These are phyloP conservation scores for Mortierella sp. DNA, from an alignment of 371 early-diverging fungal species.

Conservation along the genomic window DNA sequence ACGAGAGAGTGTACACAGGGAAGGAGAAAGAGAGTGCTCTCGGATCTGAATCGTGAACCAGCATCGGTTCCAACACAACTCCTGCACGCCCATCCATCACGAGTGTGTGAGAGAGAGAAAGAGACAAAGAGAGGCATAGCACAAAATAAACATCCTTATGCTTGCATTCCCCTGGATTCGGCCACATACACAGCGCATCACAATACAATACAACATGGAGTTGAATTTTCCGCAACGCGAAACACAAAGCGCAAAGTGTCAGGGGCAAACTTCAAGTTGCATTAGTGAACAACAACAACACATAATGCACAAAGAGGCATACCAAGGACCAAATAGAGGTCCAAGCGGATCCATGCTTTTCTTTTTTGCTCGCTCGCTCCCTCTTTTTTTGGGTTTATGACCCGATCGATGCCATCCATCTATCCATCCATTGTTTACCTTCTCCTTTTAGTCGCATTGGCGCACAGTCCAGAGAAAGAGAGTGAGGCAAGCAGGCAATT, in stretches of 20 bases:
- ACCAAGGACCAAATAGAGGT: background rate
- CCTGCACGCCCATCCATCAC: background rate
- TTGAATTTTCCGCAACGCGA: conserved; percentile 1
- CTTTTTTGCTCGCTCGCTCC: background rate
- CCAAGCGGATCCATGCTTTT: background rate
- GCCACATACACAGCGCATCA: background rate
- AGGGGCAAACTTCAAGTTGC: too few relatives aligned
- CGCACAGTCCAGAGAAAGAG: background rate
- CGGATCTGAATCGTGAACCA: background rate
- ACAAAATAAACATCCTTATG: background rate
- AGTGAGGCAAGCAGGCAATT: background rate
- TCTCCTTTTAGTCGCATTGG: background rate
- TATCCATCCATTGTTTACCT: background rate
- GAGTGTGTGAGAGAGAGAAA: background rate
- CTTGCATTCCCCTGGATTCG: background rate
- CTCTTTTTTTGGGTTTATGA: background rate
- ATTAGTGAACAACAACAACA: background rate
- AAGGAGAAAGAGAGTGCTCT: background rate
- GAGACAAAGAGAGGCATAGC: background rate
- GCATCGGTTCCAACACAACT: background rate
- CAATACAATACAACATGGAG: too few relatives aligned
- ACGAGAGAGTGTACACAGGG: background rate
- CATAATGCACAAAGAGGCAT: background rate
- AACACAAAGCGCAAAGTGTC: background rate
- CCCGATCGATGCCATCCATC: conserved; percentile 3